A percentile compares a stretch with the other conserved stretches of the same genome.
These are phyloP conservation scores for Neurospora sp. DNA, from an alignment of 495 filamentous ascomycete genomes.

Conservation along the genomic window DNA sequence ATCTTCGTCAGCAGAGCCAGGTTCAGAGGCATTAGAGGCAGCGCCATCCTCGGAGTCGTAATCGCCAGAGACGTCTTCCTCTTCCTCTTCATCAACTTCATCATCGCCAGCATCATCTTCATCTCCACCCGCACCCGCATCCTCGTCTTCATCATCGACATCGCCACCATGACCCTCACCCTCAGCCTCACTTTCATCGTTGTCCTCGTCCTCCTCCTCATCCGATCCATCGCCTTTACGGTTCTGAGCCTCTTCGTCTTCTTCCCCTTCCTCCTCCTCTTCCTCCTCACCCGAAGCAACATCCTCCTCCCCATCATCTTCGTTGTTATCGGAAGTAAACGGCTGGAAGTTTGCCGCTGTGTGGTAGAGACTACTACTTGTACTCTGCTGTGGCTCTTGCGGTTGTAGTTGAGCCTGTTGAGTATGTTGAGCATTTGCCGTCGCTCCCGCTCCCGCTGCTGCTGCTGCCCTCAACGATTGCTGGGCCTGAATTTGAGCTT, in stretches of 20 bases:
- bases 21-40: not conserved
- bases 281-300: constrained; percentile 2
- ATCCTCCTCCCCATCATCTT: not conserved
- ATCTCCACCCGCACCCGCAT: not conserved
- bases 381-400: not conserved
- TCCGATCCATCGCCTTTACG: no score
- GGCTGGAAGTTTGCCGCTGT: constrained; percentile 1
- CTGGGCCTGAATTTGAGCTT: not conserved
- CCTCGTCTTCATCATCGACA: constrained; percentile 2
- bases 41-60: not conserved
- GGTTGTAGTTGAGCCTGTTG: not conserved
- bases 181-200: not conserved
- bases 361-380: not conserved
- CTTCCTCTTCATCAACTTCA: not conserved
- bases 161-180: not conserved
- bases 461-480: not conserved
- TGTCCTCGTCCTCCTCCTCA: not conserved
- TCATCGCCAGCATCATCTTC: constrained; percentile 2
- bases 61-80: not conserved
- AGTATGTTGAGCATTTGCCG: not conserved
- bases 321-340: not conserved
- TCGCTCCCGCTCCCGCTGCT: not conserved
- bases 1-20: not conserved
- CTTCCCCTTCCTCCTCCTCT: not conserved
- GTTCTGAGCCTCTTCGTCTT: not conserved